Conservation (phyloP, 495 filamentous ascomycete genomes). For the Hamigera avellanea region DNA sequence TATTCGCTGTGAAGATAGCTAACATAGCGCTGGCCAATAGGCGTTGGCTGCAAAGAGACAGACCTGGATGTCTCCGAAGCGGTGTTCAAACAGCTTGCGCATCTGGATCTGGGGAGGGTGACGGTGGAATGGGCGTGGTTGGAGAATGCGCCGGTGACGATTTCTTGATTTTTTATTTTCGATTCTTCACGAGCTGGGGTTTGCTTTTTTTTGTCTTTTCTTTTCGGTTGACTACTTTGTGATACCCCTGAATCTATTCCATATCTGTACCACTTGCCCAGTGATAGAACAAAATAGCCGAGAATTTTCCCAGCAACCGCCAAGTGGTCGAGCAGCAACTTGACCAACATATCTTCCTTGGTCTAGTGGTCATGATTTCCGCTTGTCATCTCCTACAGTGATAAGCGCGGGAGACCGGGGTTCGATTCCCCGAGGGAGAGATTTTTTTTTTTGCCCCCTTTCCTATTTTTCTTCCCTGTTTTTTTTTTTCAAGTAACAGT, state of each 20-base stretch:
- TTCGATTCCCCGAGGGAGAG: conserved; percentile 42
- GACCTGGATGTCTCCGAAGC: conserved; percentile 57
- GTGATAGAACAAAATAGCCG: too few relatives aligned
- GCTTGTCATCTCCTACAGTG: conserved; percentile 29
- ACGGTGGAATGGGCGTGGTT: conserved; percentile 60
- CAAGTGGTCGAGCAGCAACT: too few relatives aligned
- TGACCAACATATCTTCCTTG: conserved; percentile 14
- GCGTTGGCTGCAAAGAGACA: conserved; percentile 43
- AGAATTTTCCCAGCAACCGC: too few relatives aligned
- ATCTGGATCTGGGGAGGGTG: conserved; percentile 45
- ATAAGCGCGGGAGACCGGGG: conserved; percentile 40
- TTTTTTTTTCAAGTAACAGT: too few relatives aligned
- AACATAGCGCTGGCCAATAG: too few relatives aligned
- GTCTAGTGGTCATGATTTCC: conserved; percentile 44
- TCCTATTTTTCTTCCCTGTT: not conserved
- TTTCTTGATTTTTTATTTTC: conserved; percentile 4
- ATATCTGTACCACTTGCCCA: too few relatives aligned
- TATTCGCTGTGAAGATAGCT: too few relatives aligned
- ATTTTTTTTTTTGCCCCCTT: conserved; percentile 13
- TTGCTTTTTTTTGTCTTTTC: not conserved
- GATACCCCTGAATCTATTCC: not conserved
- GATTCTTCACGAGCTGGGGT: not conserved
- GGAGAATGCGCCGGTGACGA: conserved; percentile 13
- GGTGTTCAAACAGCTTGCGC: conserved; percentile 50
- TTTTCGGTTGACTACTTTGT: not conserved